Evolutionary conservation across 371 early-diverging fungal species (phyloP), one percentile per base, ranked within the genome.

Genomic region (Zychaea mexicana): DNA sequence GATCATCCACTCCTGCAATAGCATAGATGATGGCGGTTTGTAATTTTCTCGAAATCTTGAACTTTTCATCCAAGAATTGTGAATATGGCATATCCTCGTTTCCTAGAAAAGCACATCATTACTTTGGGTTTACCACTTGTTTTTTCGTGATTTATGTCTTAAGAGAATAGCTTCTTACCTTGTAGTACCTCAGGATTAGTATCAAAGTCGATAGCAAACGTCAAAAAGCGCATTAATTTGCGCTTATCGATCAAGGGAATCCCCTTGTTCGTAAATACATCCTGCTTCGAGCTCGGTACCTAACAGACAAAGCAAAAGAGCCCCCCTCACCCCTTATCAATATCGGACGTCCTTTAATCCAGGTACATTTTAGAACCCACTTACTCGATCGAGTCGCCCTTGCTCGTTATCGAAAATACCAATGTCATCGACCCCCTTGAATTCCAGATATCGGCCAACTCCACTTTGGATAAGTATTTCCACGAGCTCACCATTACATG

Each of bases 271-370:
- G 86, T 84, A 79, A 98, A 98, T 12, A 98, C 88, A 69, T 95
- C 97, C 71, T 95, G 95, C 70, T 95, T 97, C 52, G 93, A 90
- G n/a, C 91, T 85, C 0, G 97, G 97, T 13, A 96, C 93, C 88
- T 87, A 57, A 12, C 36, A 36, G n/a, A n/a, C n/a, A n/a, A n/a
- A n/a, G n/a, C n/a, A n/a, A n/a, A n/a, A n/a, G n/a, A n/a, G n/a
- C n/a, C n/a, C n/a, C n/a, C n/a, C n/a, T n/a, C n/a, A n/a, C n/a
- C n/a, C n/a, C n/a, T n/a, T n/a, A n/a, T n/a, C n/a, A n/a, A n/a
- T n/a, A n/a, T n/a, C n/a, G n/a, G n/a, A n/a, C n/a, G n/a, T n/a
- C n/a, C n/a, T n/a, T n/a, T 36, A 2, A 36, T 36, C 36, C 36
- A 36, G 36, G 36, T 36, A 36, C 8, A 36, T 36, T 19, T n/a